These are phyloP conservation scores for Rubus parviflorus DNA, from an alignment of 306 rosid species.

Conservation along the genomic window DNA sequence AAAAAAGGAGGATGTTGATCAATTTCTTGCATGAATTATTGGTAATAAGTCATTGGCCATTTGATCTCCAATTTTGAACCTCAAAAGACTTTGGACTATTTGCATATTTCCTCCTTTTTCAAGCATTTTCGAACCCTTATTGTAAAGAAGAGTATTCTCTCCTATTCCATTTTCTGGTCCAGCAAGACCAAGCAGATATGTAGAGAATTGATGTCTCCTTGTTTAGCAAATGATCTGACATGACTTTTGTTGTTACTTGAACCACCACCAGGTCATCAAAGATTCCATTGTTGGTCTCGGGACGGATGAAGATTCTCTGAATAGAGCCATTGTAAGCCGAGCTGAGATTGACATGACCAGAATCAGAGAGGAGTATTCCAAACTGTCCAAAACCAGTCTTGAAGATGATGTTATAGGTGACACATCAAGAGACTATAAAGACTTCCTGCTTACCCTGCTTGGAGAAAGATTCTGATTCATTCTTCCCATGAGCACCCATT, in stretches of 20 bases:
- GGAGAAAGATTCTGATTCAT: slow-evolving; percentile 56
- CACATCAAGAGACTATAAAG: slow-evolving; percentile 79
- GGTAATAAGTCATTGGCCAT: neutral
- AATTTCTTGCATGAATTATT: neutral
- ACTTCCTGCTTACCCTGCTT: slow-evolving; percentile 77
- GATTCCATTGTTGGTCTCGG: slow-evolving; percentile 73
- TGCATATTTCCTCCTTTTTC: neutral
- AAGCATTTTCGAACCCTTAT: neutral
- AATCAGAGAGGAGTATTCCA: slow-evolving; percentile 58
- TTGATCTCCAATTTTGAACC: neutral
- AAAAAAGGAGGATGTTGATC: neutral
- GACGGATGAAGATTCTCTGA: slow-evolving; percentile 84
- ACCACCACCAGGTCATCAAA: slow-evolving; percentile 58
- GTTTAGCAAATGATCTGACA: neutral
- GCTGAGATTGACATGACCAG: slow-evolving; percentile 71
- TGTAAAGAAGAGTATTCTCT: neutral
- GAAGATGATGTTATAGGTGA: slow-evolving; percentile 64
- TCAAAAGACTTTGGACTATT: neutral
- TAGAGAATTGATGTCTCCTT: slow-evolving; percentile 2
- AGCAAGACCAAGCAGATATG: neutral
- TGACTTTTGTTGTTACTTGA: slow-evolving; percentile 8
- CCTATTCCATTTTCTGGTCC: neutral
- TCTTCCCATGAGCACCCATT: slow-evolving; percentile 9
- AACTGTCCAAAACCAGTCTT: slow-evolving; percentile 51
- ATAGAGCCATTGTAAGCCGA: slow-evolving; percentile 73